Base-by-base conservation (phyloP, 352 stramenopile genomes). In the Aphanomyces astaci region DNA sequence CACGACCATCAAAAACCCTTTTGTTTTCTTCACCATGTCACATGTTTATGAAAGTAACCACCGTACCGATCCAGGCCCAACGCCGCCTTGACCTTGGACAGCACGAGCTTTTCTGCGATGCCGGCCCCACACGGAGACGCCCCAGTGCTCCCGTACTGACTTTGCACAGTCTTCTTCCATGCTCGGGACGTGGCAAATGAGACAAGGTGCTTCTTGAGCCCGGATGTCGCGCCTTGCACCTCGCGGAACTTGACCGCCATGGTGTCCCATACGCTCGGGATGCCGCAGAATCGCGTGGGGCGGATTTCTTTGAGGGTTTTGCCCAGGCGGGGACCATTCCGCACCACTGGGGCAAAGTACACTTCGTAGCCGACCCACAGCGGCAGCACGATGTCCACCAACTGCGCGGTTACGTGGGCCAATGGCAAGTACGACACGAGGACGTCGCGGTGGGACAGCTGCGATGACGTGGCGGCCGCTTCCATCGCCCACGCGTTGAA, bases 251-350 rank as follows among this genome's bases (percentile, higher is more conserved):
- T 95, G 68, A 95, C 88, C 62, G 86, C 81, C 72, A 97, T 95
- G 76, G 96, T 97, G 73, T 97, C 90, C 87, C 87, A 97, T 67
- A 97, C 87, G 56, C 87, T 84, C 17, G 90, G 90, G 19, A 97
- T 88, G 70, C 86, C 89, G 63, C 96, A 90, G 73, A 96, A 96
- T 56, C 96, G 85, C 28, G 85, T 96, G 17, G 90, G 89, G 28
- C 87, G 84, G 55, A 92, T 79, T 60, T 95, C 82, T 72, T 93
- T 91, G 24, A 97, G 72, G 25, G 87, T 95, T 49, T 82, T 75
- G 45, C 80, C 86, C 4, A 97, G 77, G 2, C 71, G 55, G 4
- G 7, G n/a, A 30, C 84, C 88, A 5, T 88, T 87, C 76, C 94
- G 94, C 11, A 96, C 72, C n/a, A 86, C 86, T 66, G 91, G 78